Conservation (phyloP, 2,329 filamentous ascomycete species). For the Camillea tinctor region DNA sequence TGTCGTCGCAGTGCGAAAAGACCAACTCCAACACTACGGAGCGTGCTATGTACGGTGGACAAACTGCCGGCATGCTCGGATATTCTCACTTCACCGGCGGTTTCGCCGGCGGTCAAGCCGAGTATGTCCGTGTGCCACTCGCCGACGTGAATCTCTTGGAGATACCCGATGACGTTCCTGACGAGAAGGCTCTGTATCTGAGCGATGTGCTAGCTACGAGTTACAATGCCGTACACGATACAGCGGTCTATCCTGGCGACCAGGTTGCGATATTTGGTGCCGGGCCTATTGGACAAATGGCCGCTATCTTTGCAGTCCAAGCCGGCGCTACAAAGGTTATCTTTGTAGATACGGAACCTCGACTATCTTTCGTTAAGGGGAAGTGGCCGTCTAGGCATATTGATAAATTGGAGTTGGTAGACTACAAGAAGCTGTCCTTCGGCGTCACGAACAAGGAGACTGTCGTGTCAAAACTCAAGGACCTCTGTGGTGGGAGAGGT, state of each 20-base stretch:
- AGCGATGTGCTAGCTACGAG: conserved; percentile 78
- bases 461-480: conserved; percentile 70
- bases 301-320: conserved; percentile 69
- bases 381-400: conserved; percentile 52
- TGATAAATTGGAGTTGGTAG: conserved; percentile 63
- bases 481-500: conserved; percentile 69
- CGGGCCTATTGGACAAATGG: conserved; percentile 85
- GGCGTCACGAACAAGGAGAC: conserved; percentile 58
- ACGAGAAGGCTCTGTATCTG: conserved; percentile 80
- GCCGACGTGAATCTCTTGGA: conserved; percentile 79
- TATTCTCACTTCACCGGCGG: conserved; percentile 81
- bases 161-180: conserved; percentile 75
- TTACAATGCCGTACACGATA: conserved; percentile 82
- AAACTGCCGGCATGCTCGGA: conserved; percentile 72
- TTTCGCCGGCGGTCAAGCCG: conserved; percentile 83
- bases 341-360: conserved; percentile 71
- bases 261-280: conserved; percentile 82
- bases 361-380: conserved; percentile 66
- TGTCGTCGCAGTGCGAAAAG: conserved; percentile 75
- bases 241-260: conserved; percentile 73
- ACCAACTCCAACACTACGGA: conserved; percentile 73
- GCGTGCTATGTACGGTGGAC: conserved; percentile 75
- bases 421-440: conserved; percentile 61
- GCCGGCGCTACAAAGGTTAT: conserved; percentile 75
- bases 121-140: conserved; percentile 79